Evolutionary conservation across 2,329 filamentous ascomycete genomes (phyloP).

Genomic region (Alternaria panax): DNA sequence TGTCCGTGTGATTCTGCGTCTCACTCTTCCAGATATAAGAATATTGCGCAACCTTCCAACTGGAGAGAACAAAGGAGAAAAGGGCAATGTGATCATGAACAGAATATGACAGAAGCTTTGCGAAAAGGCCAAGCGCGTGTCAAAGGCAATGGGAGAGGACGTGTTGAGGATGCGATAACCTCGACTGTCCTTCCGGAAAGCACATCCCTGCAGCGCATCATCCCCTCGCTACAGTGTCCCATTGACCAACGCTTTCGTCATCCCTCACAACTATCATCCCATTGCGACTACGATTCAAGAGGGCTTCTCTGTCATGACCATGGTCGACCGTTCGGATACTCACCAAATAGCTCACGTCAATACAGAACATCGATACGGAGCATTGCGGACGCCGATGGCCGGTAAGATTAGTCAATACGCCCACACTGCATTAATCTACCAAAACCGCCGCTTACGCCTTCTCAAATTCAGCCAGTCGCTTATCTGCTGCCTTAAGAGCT

Average conservation of each 20-base stretch:
- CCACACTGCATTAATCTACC: background rate
- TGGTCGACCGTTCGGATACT: background rate
- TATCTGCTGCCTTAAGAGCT: constrained; percentile 49
- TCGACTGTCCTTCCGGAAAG: constrained; percentile 1
- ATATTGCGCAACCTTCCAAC: background rate
- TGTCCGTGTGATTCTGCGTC: background rate
- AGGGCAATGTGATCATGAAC: background rate
- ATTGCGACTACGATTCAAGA: background rate
- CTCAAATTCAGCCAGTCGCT: constrained; percentile 30
- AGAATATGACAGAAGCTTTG: background rate
- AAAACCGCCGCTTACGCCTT: constrained; percentile 7
- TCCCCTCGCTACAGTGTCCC: constrained; percentile 7
- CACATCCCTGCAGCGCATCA: constrained; percentile 15
- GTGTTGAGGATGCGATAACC: constrained; percentile 17
- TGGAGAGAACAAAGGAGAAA: background rate
- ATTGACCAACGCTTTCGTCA: background rate
- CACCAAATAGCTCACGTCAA: no score
- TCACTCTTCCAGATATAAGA: background rate
- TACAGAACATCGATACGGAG: no score
- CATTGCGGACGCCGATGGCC: background rate
- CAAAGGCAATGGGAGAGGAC: constrained; percentile 9
- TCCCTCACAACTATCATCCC: background rate
- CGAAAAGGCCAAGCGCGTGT: background rate
- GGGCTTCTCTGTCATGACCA: background rate
- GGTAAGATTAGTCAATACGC: background rate